These are phyloP conservation scores for Pythium apleroticum DNA, from an alignment of 352 stramenopile genomes.

Conservation along the genomic window DNA sequence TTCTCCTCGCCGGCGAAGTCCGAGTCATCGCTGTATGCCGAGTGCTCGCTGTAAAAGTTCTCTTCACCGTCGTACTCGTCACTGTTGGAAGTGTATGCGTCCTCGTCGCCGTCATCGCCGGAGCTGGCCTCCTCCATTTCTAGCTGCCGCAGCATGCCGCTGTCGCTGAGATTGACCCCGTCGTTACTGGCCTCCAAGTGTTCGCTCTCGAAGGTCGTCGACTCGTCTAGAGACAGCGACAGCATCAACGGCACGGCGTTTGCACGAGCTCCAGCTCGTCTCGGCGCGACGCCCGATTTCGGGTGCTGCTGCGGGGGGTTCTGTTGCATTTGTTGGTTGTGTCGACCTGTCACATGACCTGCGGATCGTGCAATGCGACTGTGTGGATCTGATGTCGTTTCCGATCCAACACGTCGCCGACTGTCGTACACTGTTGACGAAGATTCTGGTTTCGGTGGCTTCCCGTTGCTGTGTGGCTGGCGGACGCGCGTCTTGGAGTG, in stretches of 20 bases:
- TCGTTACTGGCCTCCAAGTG: constrained; percentile 13
- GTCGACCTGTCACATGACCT: not conserved
- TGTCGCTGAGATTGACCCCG: constrained; percentile 42
- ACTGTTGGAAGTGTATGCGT: constrained; percentile 61
- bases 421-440: not conserved
- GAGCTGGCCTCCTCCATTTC: constrained; percentile 55
- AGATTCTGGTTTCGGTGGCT: constrained; percentile 6
- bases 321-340: not conserved
- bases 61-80: constrained; percentile 75
- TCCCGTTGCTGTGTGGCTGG: constrained; percentile 11
- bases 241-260: constrained; percentile 10
- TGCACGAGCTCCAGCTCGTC: not conserved
- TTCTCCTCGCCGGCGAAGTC: constrained; percentile 64
- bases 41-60: constrained; percentile 86
- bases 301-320: not conserved
- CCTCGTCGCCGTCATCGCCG: constrained; percentile 35
- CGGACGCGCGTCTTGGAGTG: constrained; percentile 13
- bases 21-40: constrained; percentile 76
- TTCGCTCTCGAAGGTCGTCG: constrained; percentile 7
- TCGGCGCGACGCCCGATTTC: not conserved
- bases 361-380: not conserved
- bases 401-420: not conserved
- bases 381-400: not conserved
- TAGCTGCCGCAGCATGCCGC: constrained; percentile 56
- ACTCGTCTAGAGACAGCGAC: constrained; percentile 15